A percentile compares a stretch with the other conserved stretches of the same genome.
Evolutionary conservation across 208 protist species (phyloP).

Genomic region (Angomonas ambiguus): DNA sequence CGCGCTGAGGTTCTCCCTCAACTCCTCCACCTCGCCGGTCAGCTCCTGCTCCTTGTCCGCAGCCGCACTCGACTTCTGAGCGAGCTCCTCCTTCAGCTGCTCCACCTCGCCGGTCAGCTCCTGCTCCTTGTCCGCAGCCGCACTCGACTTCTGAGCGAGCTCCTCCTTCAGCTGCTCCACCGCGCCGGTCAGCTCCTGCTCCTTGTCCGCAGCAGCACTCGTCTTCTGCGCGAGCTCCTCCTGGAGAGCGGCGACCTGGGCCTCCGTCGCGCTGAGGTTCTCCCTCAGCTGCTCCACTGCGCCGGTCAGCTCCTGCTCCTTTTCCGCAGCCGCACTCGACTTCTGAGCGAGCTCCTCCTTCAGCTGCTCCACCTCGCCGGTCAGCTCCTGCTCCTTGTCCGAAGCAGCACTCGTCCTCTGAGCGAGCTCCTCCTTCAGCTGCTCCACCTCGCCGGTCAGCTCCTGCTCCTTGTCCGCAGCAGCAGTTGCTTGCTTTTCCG

Average conservation of each 20-base stretch:
- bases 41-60: neutral
- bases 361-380: neutral
- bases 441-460: neutral
- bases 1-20: neutral
- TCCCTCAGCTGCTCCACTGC: neutral
- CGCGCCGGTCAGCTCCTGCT: neutral
- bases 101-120: neutral
- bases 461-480: neutral
- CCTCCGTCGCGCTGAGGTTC: constrained; percentile 3
- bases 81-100: constrained; percentile 5
- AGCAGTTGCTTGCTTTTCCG: neutral
- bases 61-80: neutral
- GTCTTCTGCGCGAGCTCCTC: constrained; percentile 9
- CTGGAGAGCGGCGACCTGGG: constrained; percentile 14
- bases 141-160: too few relatives aligned
- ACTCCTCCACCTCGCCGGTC: neutral
- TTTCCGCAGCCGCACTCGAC: neutral
- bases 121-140: too few relatives aligned
- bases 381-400: constrained; percentile 1
- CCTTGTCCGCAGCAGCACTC: neutral
- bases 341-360: constrained; percentile 10
- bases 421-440: neutral
- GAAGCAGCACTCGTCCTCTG: neutral
- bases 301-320: neutral
- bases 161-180: neutral